Conservation (phyloP, 371 early-diverging fungal species). For the Hamiltosporidium tvaerminnensis region DNA sequence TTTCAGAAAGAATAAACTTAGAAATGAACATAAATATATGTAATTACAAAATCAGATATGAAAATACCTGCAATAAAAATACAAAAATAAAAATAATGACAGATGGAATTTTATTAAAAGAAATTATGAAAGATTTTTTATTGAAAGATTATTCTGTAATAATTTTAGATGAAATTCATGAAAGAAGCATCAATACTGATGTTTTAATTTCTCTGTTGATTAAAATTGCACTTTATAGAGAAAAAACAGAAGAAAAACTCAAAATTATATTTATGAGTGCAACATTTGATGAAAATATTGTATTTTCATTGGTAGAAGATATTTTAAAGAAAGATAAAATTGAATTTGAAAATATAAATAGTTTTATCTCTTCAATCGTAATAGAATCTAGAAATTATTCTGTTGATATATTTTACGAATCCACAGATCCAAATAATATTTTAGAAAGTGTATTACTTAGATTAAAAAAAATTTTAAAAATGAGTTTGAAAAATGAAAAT, state of each 20-base stretch:
- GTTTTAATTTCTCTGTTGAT: slow-evolving; percentile 78
- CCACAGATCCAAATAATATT: no score
- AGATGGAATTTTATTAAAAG: slow-evolving; percentile 87
- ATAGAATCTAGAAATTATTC: no score
- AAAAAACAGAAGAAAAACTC: slow-evolving; percentile 54
- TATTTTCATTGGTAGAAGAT: not conserved
- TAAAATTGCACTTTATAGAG: slow-evolving; percentile 53
- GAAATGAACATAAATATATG: slow-evolving; percentile 61
- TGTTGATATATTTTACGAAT: no score
- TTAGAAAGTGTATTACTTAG: no score
- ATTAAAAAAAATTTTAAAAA: no score
- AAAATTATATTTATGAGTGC: slow-evolving; percentile 95
- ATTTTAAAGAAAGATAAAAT: slow-evolving; percentile 4
- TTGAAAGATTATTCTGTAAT: slow-evolving; percentile 74
- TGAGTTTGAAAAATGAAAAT: no score
- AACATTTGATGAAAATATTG: slow-evolving; percentile 57
- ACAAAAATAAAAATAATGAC: slow-evolving; percentile 92
- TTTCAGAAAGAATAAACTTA: slow-evolving; percentile 75
- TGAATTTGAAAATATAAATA: slow-evolving; percentile 40
- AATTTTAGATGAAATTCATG: slow-evolving; percentile 96
- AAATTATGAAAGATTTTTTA: slow-evolving; percentile 61
- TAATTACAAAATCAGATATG: slow-evolving; percentile 74
- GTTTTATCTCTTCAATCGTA: no score
- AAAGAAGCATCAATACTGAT: slow-evolving; percentile 86
- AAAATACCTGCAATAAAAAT: slow-evolving; percentile 58